Evolutionary conservation across 2,329 filamentous ascomycete species (phyloP), one percentile per base, ranked within the genome.

Genomic region (Colletotrichum camelliae): DNA sequence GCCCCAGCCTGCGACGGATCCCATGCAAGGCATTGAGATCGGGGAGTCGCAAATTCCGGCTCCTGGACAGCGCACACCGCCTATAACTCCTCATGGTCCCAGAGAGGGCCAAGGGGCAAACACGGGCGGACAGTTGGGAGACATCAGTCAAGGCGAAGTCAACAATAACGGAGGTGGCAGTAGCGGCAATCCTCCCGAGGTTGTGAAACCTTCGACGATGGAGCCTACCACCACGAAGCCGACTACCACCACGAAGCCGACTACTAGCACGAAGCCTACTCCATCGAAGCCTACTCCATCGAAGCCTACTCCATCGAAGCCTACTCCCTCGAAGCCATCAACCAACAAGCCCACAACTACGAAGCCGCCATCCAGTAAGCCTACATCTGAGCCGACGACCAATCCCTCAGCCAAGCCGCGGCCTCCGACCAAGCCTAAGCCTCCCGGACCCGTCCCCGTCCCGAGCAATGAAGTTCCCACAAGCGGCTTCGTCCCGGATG

Each of bases 401-500:
- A 37, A 37, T 12, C 58, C 58, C 29, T n/a, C 31, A 35, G 33
- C 58, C 29, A 62, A 62, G 29, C 58, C 58, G 24, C 13, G 27
- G 31, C 58, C 58, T 35, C 18, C 58, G n/a, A 62, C 58, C 31
- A 33, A n/a, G 18, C 24, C 57, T 24, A 61, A 61, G 57, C 57
- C 57, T 16, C 2, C 27, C 27, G 55, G 55, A 9, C 55, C 55
- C 21, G 24, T 58, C 24, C 55, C 55, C 24, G 55, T 58, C 16
- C 55, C 55, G 21, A 64, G 9, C 31, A 13, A 7, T 16, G 29
- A 21, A 43, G n/a, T 37, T 12, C 18, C 35, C 35, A 29, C 21
- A 35, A 15, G 33, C 78, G 10, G 73, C 4, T 84, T 82, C 58
- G 78, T 78, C 9, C 82, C 81, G 0, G 72, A 76, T 2, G 79